phyloP scores from a whole-genome alignment of 768 basidiomycete species.

The Auricularia heimuer region DNA sequence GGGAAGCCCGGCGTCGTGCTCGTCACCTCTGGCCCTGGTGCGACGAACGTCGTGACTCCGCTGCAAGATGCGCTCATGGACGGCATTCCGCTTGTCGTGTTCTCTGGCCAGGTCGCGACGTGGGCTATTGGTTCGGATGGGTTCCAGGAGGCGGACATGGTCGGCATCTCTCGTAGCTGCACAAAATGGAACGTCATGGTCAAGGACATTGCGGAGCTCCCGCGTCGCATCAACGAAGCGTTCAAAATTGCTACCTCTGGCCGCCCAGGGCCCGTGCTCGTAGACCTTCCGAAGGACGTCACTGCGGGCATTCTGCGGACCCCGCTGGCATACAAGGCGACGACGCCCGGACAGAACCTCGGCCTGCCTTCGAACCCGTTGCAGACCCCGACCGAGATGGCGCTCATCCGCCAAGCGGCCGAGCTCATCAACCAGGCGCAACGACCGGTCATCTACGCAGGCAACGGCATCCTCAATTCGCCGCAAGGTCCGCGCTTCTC shows the following conservation, averaged over 20 bases:
- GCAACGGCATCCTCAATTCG: constrained; percentile 79
- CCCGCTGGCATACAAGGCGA: constrained; percentile 75
- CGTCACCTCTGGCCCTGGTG: constrained; percentile 95
- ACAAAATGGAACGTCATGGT: constrained; percentile 99
- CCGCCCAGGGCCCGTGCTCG: constrained; percentile 93
- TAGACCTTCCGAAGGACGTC: constrained; percentile 98
- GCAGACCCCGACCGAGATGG: constrained; percentile 48
- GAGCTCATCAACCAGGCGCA: constrained; percentile 86
- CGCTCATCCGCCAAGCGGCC: constrained; percentile 74
- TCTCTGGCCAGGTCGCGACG: constrained; percentile 97
- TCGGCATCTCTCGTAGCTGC: constrained; percentile 93
- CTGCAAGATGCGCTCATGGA: constrained; percentile 97
- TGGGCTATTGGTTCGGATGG: constrained; percentile 98
- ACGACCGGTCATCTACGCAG: constrained; percentile 86
- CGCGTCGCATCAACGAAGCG: constrained; percentile 93
- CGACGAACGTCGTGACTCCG: constrained; percentile 94
- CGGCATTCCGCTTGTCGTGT: constrained; percentile 89
- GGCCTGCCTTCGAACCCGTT: constrained; percentile 71
- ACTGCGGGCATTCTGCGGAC: constrained; percentile 85
- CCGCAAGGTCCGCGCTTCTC: constrained; percentile 70
- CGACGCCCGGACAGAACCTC: constrained; percentile 69
- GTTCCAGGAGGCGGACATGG: constrained; percentile 96
- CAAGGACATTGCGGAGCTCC: constrained; percentile 90
- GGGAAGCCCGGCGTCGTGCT: constrained; percentile 97
- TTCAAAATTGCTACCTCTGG: constrained; percentile 99